phyloP scores from a whole-genome alignment of 169 alveolate species.

The Cryptosporidium ryanae region DNA sequence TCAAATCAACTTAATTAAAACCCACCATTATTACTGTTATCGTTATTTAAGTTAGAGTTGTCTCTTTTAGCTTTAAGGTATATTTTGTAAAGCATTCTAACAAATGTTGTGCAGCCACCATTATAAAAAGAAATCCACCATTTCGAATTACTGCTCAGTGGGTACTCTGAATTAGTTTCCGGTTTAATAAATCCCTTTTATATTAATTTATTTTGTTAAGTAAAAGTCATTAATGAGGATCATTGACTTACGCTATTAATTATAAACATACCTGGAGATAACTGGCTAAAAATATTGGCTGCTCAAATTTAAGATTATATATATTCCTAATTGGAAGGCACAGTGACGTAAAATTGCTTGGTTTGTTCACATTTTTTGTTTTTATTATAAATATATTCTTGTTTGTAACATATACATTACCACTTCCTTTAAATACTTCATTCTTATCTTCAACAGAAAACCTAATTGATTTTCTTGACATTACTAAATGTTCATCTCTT shows the following conservation, averaged over 20 bases:
- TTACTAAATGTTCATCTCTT: slow-evolving; percentile 22
- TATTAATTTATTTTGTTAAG: neutral
- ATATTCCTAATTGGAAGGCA: slow-evolving; percentile 33
- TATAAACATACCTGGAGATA: slow-evolving; percentile 24
- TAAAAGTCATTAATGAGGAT: neutral
- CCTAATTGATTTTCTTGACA: slow-evolving; percentile 51
- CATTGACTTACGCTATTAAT: neutral
- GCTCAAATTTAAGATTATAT: slow-evolving; percentile 42
- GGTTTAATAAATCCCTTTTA: slow-evolving; percentile 59
- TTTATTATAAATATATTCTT: slow-evolving; percentile 44
- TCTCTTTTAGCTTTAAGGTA: slow-evolving; percentile 7
- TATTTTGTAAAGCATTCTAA: slow-evolving; percentile 9
- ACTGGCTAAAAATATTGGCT: slow-evolving; percentile 60
- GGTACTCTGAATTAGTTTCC: slow-evolving; percentile 17
- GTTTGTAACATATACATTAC: slow-evolving; percentile 45
- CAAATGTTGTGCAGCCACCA: slow-evolving; percentile 72
- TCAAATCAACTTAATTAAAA: neutral
- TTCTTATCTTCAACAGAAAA: slow-evolving; percentile 33
- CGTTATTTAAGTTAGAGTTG: too few relatives aligned
- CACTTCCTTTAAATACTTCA: slow-evolving; percentile 55
- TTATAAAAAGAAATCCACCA: slow-evolving; percentile 74
- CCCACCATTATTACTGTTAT: neutral
- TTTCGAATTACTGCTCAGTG: slow-evolving; percentile 3
- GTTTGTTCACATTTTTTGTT: slow-evolving; percentile 9
- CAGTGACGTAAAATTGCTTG: slow-evolving; percentile 42